Base-by-base conservation (phyloP, 306 rosid genomes). In the Medicago truncatula region DNA sequence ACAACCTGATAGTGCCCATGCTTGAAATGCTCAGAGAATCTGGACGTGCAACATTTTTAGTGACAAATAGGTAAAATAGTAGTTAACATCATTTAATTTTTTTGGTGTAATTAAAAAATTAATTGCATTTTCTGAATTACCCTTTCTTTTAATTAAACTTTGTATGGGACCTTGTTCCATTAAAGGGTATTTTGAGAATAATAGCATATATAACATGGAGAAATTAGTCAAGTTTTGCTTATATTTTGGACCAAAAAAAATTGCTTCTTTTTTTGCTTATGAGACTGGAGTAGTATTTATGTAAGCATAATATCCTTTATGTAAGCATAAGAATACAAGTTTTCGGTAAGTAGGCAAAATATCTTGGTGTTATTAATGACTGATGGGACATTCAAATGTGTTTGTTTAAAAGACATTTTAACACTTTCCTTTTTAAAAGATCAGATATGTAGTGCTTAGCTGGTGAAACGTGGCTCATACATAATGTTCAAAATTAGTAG, bases 11-110 rank as follows among this genome's bases (percentile, higher is more conserved):
- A n/a, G 97, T 95, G 44, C 99, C 99, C 47, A 89, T 95, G 96
- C 89, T 95, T 69, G 90, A 85, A 85, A 92, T 95, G 99, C 87
- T 92, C 73, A 83, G 90, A 87, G 97, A 86, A 76, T 92, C 99
- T 60, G 93, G 93, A 43, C 98, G 97, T 39, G 84, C 97, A 63
- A 92, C 95, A 15, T 95, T 95, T 85, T 87, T 95, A 86, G 98
- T 95, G 83, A 95, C 98, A 70, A 95, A 95, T 77, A 95, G 98
- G 98, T 95, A 84, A 38, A 34, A 34, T 34, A 34, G 38, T 34
- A 31, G 36, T 31, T 31, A 31, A 31, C 36, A 31, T 31, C 36
- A 31, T 31, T 31, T 31, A 31, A 5, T 31, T 31, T 31, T 31
- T 5, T 31, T 31, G 36, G 6, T 31, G 36, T 31, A 31, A 31